phyloP scores from a whole-genome alignment of 2,329 filamentous ascomycete genomes.

The Pyrenophora tritici-repentis region DNA sequence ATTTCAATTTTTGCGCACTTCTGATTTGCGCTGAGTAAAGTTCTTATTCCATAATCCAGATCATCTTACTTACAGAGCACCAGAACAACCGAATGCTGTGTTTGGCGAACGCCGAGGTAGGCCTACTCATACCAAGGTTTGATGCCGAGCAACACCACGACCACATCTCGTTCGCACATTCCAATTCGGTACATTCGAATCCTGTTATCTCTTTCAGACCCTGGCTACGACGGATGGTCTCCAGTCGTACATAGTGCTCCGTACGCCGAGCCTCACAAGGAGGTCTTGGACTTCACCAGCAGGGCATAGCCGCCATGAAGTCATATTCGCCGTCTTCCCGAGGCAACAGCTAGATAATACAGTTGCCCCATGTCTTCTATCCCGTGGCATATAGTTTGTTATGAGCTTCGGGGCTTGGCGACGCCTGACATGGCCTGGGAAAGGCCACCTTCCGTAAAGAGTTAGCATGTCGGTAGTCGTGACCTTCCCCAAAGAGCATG shows the following conservation, averaged over 20 bases:
- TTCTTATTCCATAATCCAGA: too few species aligned
- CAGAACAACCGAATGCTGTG: too few species aligned
- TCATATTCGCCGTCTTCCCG: conserved; percentile 1
- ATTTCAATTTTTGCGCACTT: too few species aligned
- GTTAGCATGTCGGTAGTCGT: conserved; percentile 2
- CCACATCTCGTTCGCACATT: conserved; percentile 4
- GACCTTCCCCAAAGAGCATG: conserved; percentile 21
- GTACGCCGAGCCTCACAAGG: conserved; percentile 1
- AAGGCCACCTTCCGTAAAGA: conserved; percentile 11
- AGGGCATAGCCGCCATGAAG: not conserved
- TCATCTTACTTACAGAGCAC: too few species aligned
- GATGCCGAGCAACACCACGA: conserved; percentile 3
- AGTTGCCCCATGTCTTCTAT: not conserved
- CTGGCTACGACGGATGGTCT: not conserved
- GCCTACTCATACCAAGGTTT: not conserved
- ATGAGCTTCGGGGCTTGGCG: conserved; percentile 1
- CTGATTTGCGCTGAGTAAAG: too few species aligned
- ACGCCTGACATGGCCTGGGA: not conserved
- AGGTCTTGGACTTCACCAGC: conserved; percentile 3
- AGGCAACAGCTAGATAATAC: not conserved
- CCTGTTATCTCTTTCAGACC: conserved; percentile 5
- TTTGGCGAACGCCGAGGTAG: not conserved
- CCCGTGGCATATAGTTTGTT: too few species aligned
- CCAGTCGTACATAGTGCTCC: not conserved
- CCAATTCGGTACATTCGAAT: not conserved